Evolutionary conservation across 768 basidiomycete genomes (phyloP), one percentile per base, ranked within the genome.

Genomic region (Pleurotus eryngii): DNA sequence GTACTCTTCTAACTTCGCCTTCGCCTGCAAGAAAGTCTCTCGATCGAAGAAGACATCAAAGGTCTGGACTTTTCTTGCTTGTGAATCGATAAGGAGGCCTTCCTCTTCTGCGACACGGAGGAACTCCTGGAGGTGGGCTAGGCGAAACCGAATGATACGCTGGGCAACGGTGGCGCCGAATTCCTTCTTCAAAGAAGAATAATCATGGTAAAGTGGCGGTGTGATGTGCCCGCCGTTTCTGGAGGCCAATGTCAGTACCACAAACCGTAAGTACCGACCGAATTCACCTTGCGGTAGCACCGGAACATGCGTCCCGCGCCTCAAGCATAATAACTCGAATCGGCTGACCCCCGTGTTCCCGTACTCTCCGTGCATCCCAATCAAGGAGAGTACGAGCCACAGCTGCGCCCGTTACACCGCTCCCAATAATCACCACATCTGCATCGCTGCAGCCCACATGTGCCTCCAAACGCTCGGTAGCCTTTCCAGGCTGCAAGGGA

Each of bases 221-320:
- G 80, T 80, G 37, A 87, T 78, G 61, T 90, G 88, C 0, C 89
- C 87, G 1, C 87, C 88, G 57, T 89, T 90, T 62, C 88, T 87
- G 59, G 22, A 22, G 9, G 26, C 38, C 2, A 12, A 17, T 15
- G 61, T 57, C 40, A 46, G 24, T 8, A 40, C 8, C 43, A 47
- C 47, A 17, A 46, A 11, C n/a, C 5, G 35, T 24, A 4, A 42
- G 24, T 15, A 12, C 17, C 37, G 26, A 61, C 24, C 3, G 49
- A 43, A 35, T 75, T n/a, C 57, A 84, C 86, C 88, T 76, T 38
- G 82, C 89, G 0, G 88, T 89, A 5, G 89, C 89, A 1, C 89
- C 89, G 0, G 86, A 88, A 63, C 89, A 90, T 0, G 77, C 76
- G 9, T 89, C 88, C 55, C 93, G 72, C 3, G 92, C 93, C 62